Evolutionary conservation across 2,329 filamentous ascomycete species (phyloP).

Genomic region (Aspergillus aculeatinus): DNA sequence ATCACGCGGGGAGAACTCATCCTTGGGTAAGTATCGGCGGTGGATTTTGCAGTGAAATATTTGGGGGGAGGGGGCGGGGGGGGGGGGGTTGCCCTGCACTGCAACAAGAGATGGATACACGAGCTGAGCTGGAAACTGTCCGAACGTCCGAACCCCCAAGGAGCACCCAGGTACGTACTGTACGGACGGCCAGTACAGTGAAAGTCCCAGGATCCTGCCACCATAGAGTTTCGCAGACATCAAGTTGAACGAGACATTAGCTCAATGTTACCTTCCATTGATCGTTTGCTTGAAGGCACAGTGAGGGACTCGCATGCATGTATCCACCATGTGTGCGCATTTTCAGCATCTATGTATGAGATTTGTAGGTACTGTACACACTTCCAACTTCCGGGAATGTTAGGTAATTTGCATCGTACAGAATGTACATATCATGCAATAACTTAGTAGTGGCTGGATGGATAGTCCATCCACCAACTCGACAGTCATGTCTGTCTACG

Average conservation of each 20-base stretch:
- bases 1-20: constrained; percentile 14
- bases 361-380: too few species aligned
- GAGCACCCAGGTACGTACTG: not conserved
- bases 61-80: not conserved
- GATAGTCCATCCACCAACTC: too few species aligned
- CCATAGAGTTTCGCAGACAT: too few species aligned
- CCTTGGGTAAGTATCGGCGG: constrained; percentile 17
- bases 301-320: too few species aligned
- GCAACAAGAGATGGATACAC: not conserved
- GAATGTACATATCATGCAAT: too few species aligned
- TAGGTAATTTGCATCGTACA: too few species aligned
- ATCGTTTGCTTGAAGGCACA: too few species aligned
- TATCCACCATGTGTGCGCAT: too few species aligned
- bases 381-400: too few species aligned
- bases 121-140: not conserved
- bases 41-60: constrained; percentile 1
- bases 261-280: not conserved
- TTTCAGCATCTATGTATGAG: too few species aligned
- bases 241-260: not conserved
- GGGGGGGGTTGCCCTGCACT: not conserved
- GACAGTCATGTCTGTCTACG: too few species aligned
- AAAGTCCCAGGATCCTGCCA: not conserved
- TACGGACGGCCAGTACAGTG: not conserved
- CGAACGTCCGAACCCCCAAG: not conserved
- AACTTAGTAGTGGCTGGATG: too few species aligned